Evolutionary conservation across 768 basidiomycete genomes (phyloP).

Genomic region (Suillus discolor): DNA sequence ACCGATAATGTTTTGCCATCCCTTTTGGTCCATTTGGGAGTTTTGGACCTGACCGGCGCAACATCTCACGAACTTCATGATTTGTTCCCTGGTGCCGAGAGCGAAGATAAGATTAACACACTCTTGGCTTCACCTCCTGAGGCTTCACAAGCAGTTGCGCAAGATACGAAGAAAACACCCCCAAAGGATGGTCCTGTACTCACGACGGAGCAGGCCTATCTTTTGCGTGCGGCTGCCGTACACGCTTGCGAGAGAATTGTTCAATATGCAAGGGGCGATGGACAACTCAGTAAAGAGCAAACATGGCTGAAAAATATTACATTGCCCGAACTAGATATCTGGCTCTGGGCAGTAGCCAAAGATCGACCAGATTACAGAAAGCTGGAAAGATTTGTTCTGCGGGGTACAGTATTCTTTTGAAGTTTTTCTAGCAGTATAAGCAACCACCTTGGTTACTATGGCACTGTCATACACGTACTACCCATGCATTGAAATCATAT

Average conservation of each 20-base stretch:
- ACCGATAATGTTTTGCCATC: slow-evolving; percentile 85
- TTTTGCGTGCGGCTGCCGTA: slow-evolving; percentile 77
- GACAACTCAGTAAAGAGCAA: slow-evolving; percentile 27
- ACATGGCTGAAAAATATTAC: slow-evolving; percentile 60
- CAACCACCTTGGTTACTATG: background rate
- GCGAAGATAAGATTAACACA: slow-evolving; percentile 37
- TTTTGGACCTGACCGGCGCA: slow-evolving; percentile 63
- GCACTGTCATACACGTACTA: background rate
- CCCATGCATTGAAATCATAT: background rate
- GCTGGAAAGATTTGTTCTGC: slow-evolving; percentile 66
- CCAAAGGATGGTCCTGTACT: slow-evolving; percentile 56
- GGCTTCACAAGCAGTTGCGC: background rate
- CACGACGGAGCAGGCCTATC: slow-evolving; percentile 62
- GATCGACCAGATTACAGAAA: slow-evolving; percentile 71
- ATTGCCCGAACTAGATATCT: slow-evolving; percentile 66
- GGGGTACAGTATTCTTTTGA: slow-evolving; percentile 73
- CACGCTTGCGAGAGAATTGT: slow-evolving; percentile 77
- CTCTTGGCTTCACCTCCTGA: slow-evolving; percentile 40
- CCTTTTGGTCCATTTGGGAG: slow-evolving; percentile 74
- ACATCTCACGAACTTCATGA: slow-evolving; percentile 42
- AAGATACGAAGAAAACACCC: slow-evolving; percentile 17
- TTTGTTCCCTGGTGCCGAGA: slow-evolving; percentile 52
- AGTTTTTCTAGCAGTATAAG: slow-evolving; percentile 41
- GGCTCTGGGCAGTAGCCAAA: slow-evolving; percentile 85
- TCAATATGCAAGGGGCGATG: slow-evolving; percentile 44